phyloP scores from a whole-genome alignment of 2,329 filamentous ascomycete species.

The Colletotrichum falcatum region DNA sequence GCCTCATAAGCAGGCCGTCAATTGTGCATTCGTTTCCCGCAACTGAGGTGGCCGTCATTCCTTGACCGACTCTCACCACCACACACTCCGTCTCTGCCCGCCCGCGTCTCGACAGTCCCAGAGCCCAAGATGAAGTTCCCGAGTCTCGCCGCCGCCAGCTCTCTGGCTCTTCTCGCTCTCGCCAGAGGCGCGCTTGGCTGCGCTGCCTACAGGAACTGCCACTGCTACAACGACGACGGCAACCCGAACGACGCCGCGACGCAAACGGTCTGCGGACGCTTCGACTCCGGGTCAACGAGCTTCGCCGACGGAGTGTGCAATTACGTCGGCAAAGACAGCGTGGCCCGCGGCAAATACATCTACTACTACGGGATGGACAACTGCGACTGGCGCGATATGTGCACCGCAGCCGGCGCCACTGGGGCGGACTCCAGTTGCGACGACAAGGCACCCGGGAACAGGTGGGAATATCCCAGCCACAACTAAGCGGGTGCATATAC shows the following conservation, averaged over 20 bases:
- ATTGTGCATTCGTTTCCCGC: too few relatives aligned
- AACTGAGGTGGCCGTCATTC: too few relatives aligned
- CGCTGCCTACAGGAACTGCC: slow-evolving; percentile 9
- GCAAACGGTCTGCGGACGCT: slow-evolving; percentile 9
- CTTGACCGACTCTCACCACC: neutral
- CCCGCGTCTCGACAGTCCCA: neutral
- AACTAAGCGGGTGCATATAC: neutral
- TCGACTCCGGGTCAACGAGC: neutral
- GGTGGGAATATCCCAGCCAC: neutral
- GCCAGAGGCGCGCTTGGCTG: neutral
- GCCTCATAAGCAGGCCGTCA: neutral
- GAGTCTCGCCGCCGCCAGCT: neutral
- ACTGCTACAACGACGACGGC: slow-evolving; percentile 9
- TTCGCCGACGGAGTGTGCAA: neutral
- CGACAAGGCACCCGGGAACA: neutral
- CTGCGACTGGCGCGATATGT: slow-evolving; percentile 14
- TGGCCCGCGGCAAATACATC: neutral
- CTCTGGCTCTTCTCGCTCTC: neutral
- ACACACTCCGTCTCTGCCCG: neutral
- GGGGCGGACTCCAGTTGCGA: slow-evolving; percentile 8
- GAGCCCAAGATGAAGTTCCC: slow-evolving; percentile 1
- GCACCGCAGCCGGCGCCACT: neutral
- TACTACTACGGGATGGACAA: slow-evolving; percentile 5
- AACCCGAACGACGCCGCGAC: slow-evolving; percentile 5
- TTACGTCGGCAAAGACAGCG: neutral